Conservation (phyloP, 805 yeast genomes). For the Candida chilensis region DNA sequence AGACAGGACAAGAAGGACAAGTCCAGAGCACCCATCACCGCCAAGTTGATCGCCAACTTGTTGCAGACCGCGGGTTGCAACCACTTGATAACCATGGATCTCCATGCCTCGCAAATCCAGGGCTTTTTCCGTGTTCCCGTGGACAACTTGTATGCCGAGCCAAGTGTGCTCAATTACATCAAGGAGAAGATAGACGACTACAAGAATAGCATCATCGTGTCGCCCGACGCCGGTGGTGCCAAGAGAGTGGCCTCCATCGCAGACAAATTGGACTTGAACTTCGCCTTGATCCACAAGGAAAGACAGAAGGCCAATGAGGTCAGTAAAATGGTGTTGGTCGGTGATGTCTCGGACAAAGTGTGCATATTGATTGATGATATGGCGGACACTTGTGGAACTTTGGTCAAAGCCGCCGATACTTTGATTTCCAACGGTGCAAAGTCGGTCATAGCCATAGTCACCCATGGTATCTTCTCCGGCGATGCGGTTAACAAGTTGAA, state of each 20-base stretch:
- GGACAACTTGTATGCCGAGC: conserved; percentile 93
- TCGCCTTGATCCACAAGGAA: conserved; percentile 95
- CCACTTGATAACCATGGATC: conserved; percentile 93
- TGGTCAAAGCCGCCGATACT: conserved; percentile 90
- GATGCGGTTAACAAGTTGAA: conserved; percentile 69
- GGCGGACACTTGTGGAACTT: conserved; percentile 98
- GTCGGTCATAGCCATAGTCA: conserved; percentile 85
- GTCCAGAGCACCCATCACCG: conserved; percentile 93
- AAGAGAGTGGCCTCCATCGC: conserved; percentile 94
- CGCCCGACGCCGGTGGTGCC: conserved; percentile 99
- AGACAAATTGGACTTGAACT: conserved; percentile 82
- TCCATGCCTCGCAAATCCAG: conserved; percentile 96
- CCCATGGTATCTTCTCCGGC: conserved; percentile 91
- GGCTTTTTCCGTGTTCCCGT: conserved; percentile 95
- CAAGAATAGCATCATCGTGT: conserved; percentile 67
- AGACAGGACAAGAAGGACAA: conserved; percentile 97
- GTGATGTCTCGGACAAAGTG: conserved; percentile 78
- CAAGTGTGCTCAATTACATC: conserved; percentile 77
- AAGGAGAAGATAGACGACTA: conserved; percentile 48
- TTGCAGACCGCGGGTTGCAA: conserved; percentile 90
- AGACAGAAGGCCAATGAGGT: conserved; percentile 94
- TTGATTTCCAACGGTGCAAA: conserved; percentile 74
- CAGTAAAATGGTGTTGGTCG: conserved; percentile 90
- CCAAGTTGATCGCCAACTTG: conserved; percentile 87
- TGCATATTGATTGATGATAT: conserved; percentile 91